Base-by-base conservation (phyloP, 768 basidiomycete genomes). In the Calocera viscosa region DNA sequence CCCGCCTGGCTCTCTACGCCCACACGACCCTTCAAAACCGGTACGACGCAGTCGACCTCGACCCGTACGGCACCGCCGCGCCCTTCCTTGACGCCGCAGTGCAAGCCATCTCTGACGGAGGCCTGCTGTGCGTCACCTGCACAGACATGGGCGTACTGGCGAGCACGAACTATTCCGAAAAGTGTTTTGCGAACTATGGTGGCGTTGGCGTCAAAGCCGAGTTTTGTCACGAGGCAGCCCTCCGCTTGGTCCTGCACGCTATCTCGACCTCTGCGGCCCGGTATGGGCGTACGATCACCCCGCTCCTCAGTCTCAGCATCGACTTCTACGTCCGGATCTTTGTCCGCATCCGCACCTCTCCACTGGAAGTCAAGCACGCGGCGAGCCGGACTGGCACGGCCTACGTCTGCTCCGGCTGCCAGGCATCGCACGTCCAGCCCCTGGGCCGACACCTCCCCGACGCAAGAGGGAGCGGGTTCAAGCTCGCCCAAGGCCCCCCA, bases 281-380 rank as follows among this genome's bases (percentile, higher is more conserved):
- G 72, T 98, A 98, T 73, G 95, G 96, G 2, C 86, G 93, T 41
- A 90, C 87, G 73, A 91, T 99, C 68, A 83, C 89, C 70, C 96
- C 96, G 11, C 77, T 96, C 7, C 76, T 96, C 2, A 94, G 89
- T 0, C 80, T 99, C 34, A 95, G 92, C 17, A 95, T 99, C 73
- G 96, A 99, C 72, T 99, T 98, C 75, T 99, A 99, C 75, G 87
- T 96, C 28, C 88, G 96, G 2, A 73, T 98, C 22, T 99, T 97
- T 72, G 84, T 97, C 17, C 85, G 88, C 11, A 79, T 99, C 2
- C 79, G 83, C 65, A 82, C 87, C 0, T 80, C 86, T 1, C 87
- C 93, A 0, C 75, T 87, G 30, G 86, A 94, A 74, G 94, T 94
- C 47, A 99, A 99, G 76, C 86, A 85, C 68, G 77, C 84, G 2